Base-by-base conservation (phyloP, 352 stramenopile genomes). In the Hyaloperonospora arabidopsidis region DNA sequence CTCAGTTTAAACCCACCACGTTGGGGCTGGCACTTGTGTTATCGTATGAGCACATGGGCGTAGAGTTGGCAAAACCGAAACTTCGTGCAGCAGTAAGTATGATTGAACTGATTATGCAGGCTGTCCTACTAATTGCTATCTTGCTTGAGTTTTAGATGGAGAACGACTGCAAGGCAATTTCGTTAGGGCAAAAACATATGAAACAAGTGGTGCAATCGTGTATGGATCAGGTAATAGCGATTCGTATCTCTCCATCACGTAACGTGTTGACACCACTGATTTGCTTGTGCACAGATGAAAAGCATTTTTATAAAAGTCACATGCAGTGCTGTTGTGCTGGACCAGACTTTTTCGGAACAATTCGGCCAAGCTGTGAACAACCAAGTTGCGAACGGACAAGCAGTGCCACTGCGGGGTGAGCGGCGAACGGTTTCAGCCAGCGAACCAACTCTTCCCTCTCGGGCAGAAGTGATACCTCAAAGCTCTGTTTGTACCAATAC, bases 31-130 rank as follows among this genome's bases (percentile, higher is more conserved):
- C 86, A 0, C 74, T 98, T 8, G 92, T 98, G 43, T 53, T 91
- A 17, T 87, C 80, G n/a, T 96, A 95, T 58, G 83, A 95, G 48
- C 70, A 93, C 38, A 91, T 99, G 94, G 93, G 95, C 10, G 87
- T 98, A 35, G 93, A 98, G 45, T 65, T 98, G 15, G 97, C 97
- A 40, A 98, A 97, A 72, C 96, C 96, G 7, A 85, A 95, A 54
- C 74, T 98, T 29, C 83, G 96, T 40, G 80, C 88, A 45, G 74
- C 82, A 48, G 84, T 94, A 68, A 34, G 67, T 72, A 54, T 39
- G 12, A 32, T 45, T 18, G 6, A n/a, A 0, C 6, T 38, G 11
- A 18, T 10, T 18, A 22, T 40, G 40, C 47, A 18, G 52, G 14
- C 36, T 22, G 17, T 36, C 10, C 12, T 25, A 49, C 29, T 67